Percentiles rank a stretch among this genome's conserved stretches.
phyloP scores from a whole-genome alignment of 2,329 filamentous ascomycete genomes.

The Pestalotiopsis fici region DNA sequence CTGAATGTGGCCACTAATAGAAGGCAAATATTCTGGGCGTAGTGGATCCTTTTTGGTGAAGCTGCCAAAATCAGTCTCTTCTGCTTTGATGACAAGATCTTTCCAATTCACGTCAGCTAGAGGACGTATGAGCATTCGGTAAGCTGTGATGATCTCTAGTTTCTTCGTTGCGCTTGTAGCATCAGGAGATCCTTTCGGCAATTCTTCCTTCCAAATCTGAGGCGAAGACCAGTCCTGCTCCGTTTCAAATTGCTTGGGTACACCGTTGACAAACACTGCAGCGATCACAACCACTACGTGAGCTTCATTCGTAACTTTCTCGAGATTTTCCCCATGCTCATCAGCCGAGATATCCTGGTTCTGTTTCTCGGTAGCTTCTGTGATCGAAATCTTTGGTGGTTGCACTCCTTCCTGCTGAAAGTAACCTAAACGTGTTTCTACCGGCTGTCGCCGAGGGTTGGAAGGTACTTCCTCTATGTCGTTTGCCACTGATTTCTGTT shows the following conservation, averaged over 20 bases:
- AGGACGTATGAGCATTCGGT: background rate
- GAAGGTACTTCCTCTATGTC: too few relatives aligned
- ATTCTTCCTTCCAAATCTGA: background rate
- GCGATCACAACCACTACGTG: background rate
- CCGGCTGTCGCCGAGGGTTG: too few relatives aligned
- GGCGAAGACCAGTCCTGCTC: background rate
- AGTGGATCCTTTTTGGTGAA: background rate
- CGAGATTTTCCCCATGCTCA: rapidly evolving
- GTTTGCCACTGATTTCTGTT: too few relatives aligned
- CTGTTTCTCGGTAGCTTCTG: background rate
- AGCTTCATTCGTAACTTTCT: background rate
- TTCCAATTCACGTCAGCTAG: background rate
- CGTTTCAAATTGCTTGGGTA: background rate
- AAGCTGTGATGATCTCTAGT: background rate
- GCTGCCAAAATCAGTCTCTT: background rate
- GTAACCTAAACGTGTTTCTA: too few relatives aligned
- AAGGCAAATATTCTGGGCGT: background rate
- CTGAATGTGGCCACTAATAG: background rate
- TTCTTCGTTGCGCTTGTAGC: background rate
- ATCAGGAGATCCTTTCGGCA: background rate
- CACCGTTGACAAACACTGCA: background rate
- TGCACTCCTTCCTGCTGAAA: too few relatives aligned
- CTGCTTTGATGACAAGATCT: background rate
- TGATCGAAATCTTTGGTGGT: too few relatives aligned
- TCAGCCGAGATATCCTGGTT: background rate